Conservation (phyloP, 148 eudicot species). For the Vaccinium myrtillus region DNA sequence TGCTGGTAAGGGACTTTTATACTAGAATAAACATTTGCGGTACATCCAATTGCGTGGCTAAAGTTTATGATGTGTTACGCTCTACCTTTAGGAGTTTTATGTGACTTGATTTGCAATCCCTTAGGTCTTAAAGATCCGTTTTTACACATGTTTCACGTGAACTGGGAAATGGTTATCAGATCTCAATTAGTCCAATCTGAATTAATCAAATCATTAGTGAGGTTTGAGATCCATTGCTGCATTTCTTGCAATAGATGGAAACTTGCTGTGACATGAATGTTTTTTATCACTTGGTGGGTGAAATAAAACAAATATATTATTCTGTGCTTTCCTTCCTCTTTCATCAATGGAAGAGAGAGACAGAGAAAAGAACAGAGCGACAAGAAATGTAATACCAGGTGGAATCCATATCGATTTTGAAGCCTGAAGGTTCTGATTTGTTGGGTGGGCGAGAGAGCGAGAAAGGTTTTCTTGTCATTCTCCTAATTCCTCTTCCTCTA, state of each 20-base stretch:
- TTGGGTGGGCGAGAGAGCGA: background rate
- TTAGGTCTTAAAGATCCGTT: background rate
- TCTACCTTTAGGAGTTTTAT: background rate
- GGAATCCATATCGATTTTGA: background rate
- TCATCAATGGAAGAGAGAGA: background rate
- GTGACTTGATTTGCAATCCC: conserved; percentile 8
- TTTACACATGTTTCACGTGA: background rate
- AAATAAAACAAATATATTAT: background rate
- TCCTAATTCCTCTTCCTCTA: background rate
- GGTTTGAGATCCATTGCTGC: background rate
- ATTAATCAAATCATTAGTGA: background rate
- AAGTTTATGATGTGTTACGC: background rate
- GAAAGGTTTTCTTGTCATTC: background rate
- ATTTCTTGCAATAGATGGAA: background rate
- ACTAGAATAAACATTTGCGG: background rate
- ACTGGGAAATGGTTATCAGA: background rate
- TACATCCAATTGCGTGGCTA: background rate
- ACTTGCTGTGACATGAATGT: background rate
- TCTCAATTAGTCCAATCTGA: background rate
- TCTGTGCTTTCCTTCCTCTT: background rate
- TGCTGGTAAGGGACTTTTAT: conserved; percentile 50
- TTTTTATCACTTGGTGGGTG: background rate
- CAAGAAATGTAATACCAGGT: background rate
- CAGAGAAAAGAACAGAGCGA: too few relatives aligned
- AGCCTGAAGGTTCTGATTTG: background rate